A percentile compares a stretch with the other conserved stretches of the same genome.
Conservation (phyloP, 805 yeast species). For the Hyphopichia homilentoma region DNA sequence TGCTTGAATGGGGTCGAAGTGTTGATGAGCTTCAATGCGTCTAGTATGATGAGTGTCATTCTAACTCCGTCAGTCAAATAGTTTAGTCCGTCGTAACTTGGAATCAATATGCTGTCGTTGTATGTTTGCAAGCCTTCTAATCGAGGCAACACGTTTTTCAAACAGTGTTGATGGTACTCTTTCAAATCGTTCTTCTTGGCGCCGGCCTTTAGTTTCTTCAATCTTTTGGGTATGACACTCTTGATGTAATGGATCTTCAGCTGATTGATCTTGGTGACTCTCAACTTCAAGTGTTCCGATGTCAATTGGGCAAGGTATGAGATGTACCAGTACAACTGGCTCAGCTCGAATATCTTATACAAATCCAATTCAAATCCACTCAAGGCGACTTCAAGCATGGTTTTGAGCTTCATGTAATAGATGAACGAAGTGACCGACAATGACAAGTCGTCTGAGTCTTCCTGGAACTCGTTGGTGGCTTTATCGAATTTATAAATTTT, state of each 20-base stretch:
- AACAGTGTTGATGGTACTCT: conserved; percentile 22
- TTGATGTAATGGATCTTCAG: conserved; percentile 32
- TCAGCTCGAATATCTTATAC: conserved; percentile 67
- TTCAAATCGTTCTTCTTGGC: conserved; percentile 42
- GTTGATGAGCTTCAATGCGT: conserved; percentile 14
- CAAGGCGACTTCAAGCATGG: conserved; percentile 70
- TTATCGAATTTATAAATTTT: conserved; percentile 10
- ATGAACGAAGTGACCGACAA: conserved; percentile 72
- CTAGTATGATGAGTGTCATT: conserved; percentile 13
- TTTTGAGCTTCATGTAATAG: conserved; percentile 58
- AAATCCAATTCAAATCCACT: conserved; percentile 75
- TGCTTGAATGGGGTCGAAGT: conserved; percentile 25
- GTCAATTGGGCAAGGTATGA: conserved; percentile 42
- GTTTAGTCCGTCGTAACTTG: conserved; percentile 13
- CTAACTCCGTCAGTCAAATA: conserved; percentile 18
- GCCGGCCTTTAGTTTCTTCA: conserved; percentile 48
- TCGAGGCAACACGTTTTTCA: conserved; percentile 31
- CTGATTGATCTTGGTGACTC: conserved; percentile 28
- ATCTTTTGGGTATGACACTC: conserved; percentile 30
- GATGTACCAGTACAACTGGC: conserved; percentile 65
- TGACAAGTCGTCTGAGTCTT: conserved; percentile 36
- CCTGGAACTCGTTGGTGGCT: background rate
- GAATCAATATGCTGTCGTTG: conserved; percentile 16
- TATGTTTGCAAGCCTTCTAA: conserved; percentile 24
- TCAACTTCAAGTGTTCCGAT: conserved; percentile 42